Percentiles rank a stretch among this genome's conserved stretches.
These are phyloP conservation scores for Crithidia fasciculata DNA, from an alignment of 208 protist species.

Conservation along the genomic window DNA sequence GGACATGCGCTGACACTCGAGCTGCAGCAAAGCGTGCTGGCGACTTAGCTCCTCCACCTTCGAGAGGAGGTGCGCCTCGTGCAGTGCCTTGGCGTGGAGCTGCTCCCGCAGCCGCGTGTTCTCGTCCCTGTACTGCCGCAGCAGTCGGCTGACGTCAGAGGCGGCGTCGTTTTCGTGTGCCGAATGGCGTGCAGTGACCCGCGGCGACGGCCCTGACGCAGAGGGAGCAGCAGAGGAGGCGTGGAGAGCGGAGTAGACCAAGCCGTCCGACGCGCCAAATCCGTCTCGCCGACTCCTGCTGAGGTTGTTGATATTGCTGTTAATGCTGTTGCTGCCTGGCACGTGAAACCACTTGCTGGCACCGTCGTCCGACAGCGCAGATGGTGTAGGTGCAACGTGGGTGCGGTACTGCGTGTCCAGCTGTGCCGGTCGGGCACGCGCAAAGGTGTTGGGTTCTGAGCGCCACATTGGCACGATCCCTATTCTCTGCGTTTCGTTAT, in stretches of 20 bases:
- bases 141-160: conserved; percentile 28
- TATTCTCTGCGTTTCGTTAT: too few species aligned
- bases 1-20: conserved; percentile 19
- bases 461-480: conserved; percentile 17
- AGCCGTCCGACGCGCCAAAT: neutral
- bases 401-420: conserved; percentile 28
- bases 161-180: neutral
- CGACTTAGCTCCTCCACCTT: conserved; percentile 42
- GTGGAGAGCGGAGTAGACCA: conserved; percentile 9
- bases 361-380: neutral
- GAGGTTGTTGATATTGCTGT: too few species aligned
- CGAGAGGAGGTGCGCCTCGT: conserved; percentile 50
- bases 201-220: neutral
- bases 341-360: conserved; percentile 28
- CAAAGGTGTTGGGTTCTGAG: conserved; percentile 26
- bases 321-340: conserved; percentile 3
- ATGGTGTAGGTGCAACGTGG: neutral
- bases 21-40: conserved; percentile 12
- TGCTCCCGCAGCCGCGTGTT: conserved; percentile 68
- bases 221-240: neutral
- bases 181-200: neutral
- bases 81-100: conserved; percentile 49
- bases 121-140: conserved; percentile 53
- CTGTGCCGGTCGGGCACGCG: conserved; percentile 13
- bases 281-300: neutral